Evolutionary conservation across 495 filamentous ascomycete genomes (phyloP).

Genomic region (Poronia punctata): DNA sequence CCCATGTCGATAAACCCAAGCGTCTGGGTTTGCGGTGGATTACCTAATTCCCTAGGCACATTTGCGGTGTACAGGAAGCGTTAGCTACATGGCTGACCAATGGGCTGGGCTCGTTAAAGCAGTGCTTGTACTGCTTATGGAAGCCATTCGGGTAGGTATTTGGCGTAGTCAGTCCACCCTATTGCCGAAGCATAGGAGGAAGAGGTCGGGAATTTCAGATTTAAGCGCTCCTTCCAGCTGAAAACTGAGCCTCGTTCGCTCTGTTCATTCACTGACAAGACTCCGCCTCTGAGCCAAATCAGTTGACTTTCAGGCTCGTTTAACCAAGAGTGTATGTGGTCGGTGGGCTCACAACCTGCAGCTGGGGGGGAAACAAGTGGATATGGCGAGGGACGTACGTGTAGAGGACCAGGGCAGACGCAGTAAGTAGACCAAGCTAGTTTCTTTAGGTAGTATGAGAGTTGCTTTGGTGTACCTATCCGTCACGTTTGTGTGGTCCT

Average conservation of each 20-base stretch:
- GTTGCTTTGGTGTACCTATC: slow-evolving; percentile 12
- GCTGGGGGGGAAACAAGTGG: slow-evolving; percentile 11
- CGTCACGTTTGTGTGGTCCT: slow-evolving; percentile 7
- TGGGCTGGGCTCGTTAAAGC: slow-evolving; percentile 11
- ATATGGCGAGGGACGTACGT: slow-evolving; percentile 10
- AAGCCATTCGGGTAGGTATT: slow-evolving; percentile 8
- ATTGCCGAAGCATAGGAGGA: no score
- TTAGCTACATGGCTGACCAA: slow-evolving; percentile 11
- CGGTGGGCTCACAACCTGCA: slow-evolving; percentile 11
- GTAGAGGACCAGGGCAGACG: slow-evolving; percentile 3
- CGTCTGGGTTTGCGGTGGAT: slow-evolving; percentile 3
- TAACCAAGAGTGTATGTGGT: slow-evolving; percentile 5
- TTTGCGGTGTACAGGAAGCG: slow-evolving; percentile 6
- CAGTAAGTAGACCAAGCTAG: slow-evolving; percentile 8
- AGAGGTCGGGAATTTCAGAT: no score
- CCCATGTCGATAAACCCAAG: slow-evolving; percentile 4
- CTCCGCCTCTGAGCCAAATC: not conserved
- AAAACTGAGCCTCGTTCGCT: no score
- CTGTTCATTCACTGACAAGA: slow-evolving; percentile 2
- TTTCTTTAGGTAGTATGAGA: slow-evolving; percentile 12
- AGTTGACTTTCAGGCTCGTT: slow-evolving; percentile 3
- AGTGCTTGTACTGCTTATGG: slow-evolving; percentile 1
- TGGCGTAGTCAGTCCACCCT: slow-evolving; percentile 9
- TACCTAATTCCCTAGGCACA: no score
- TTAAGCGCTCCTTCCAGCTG: slow-evolving; percentile 1